phyloP scores from a whole-genome alignment of 805 yeast species.

The Wickerhamomyces canadensis region DNA sequence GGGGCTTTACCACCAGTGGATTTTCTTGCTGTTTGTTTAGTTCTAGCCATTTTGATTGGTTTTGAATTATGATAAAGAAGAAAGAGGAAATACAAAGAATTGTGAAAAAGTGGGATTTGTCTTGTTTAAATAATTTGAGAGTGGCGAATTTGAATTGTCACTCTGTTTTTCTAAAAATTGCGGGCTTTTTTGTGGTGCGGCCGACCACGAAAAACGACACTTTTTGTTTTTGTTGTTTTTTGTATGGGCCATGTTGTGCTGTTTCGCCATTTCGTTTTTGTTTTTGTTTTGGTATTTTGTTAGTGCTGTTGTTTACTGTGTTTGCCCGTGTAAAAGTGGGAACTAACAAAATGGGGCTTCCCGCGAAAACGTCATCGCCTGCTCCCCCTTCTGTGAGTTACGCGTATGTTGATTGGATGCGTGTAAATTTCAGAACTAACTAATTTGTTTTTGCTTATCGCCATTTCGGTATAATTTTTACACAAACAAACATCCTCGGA shows the following conservation, averaged over 20 bases:
- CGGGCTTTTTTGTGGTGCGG: background rate
- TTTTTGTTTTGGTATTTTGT: too few species aligned
- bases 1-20: conserved; percentile 96
- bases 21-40: conserved; percentile 92
- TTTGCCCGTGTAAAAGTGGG: background rate
- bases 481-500: conserved; percentile 6
- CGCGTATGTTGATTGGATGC: background rate
- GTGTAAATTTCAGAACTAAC: background rate
- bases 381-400: background rate
- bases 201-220: too few species aligned
- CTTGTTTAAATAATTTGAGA: background rate
- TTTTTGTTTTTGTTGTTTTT: background rate
- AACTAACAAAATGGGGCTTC: too few species aligned
- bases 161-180: too few species aligned
- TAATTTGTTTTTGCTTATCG: background rate
- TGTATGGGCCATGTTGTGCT: conserved; percentile 1
- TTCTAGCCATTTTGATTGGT: conserved; percentile 67
- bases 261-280: too few species aligned
- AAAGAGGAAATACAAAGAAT: background rate
- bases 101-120: background rate
- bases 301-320: conserved; percentile 1
- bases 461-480: conserved; percentile 15
- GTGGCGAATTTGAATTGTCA: too few species aligned
- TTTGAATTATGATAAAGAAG: conserved; percentile 9
- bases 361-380: too few species aligned